Base-by-base conservation (phyloP, 768 basidiomycete species). In the Phanerochaete carnosa region DNA sequence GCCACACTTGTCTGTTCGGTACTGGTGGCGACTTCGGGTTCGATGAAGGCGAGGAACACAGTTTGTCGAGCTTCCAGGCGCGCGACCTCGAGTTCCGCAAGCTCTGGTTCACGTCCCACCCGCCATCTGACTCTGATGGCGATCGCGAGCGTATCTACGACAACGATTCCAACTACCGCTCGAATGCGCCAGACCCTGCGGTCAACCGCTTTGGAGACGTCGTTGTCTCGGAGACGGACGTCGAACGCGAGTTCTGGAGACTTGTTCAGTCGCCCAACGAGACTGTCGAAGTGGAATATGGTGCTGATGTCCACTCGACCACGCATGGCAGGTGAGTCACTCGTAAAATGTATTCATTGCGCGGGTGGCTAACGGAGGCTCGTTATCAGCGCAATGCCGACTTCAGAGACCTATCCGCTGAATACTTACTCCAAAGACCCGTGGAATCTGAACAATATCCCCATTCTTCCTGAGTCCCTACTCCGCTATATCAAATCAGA, bases 381-480 rank as follows among this genome's bases (percentile, higher is more conserved):
- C 59, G 30, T 64, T 43, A 12, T 12, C 60, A 97, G 97, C 70
- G 95, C 90, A 2, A 95, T 96, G 87, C 96, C 97, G 1, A 94
- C 95, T 1, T 78, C 95, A 69, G 97, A 98, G 75, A 93, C 92
- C 0, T 92, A 96, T 73, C 96, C 97, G 0, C 76, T 93, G 26
- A 81, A 98, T 64, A 78, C 86, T 1, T 95, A 94, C 70, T 85
- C 96, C 15, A 88, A 86, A 67, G 94, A 98, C 72, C 86, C 91
- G 0, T 99, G 97, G 97, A 99, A 99, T 72, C 76, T 99, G 66
- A 98, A 98, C 76, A 98, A 98, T 69, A 91, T 97, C 45, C 94
- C 97, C 4, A 97, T 98, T 63, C 76, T 96, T 12, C 82, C 89
- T 1, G 93, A 96, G 61, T 98, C 96, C 29, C 83, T 99, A 12